Evolutionary conservation across 2,329 filamentous ascomycete species (phyloP).

Genomic region (Calonectria pauciramosa): DNA sequence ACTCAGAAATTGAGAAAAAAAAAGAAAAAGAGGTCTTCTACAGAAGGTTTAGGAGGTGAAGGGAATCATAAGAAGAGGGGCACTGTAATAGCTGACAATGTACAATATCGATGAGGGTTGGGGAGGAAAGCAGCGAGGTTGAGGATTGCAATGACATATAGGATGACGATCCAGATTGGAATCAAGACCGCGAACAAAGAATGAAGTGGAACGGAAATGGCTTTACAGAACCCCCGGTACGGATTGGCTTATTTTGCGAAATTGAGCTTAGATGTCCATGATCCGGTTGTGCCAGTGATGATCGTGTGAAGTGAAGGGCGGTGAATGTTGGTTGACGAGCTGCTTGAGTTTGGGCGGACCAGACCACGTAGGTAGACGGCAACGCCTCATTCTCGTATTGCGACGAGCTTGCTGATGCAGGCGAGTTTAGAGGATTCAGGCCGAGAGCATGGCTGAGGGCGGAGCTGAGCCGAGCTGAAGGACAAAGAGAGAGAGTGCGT

Average conservation of each 20-base stretch:
- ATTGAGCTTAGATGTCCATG: constrained; percentile 34
- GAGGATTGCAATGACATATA: constrained; percentile 39
- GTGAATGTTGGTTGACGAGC: not conserved
- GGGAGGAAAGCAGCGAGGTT: constrained; percentile 21
- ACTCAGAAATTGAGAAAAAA: constrained; percentile 24
- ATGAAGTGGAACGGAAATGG: constrained; percentile 25
- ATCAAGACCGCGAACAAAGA: constrained; percentile 34
- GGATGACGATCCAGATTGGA: constrained; percentile 46
- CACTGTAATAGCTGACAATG: constrained; percentile 46
- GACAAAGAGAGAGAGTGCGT: not conserved
- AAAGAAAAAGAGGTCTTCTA: constrained; percentile 24
- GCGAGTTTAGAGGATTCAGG: constrained; percentile 16
- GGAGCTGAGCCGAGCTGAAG: not conserved
- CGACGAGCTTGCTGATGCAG: not conserved
- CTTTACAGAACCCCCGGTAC: constrained; percentile 39
- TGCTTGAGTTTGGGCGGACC: not conserved
- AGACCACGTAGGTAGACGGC: not conserved
- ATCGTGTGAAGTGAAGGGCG: constrained; percentile 11
- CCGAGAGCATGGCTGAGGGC: constrained; percentile 11
- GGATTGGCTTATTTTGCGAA: constrained; percentile 40
- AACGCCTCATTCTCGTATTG: not conserved
- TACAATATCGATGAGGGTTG: constrained; percentile 41
- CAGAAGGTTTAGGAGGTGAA: constrained; percentile 17
- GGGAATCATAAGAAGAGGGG: constrained; percentile 21
- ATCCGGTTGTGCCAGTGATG: constrained; percentile 23